Evolutionary conservation across 768 basidiomycete species (phyloP).

Genomic region (Mycena capillaripes): DNA sequence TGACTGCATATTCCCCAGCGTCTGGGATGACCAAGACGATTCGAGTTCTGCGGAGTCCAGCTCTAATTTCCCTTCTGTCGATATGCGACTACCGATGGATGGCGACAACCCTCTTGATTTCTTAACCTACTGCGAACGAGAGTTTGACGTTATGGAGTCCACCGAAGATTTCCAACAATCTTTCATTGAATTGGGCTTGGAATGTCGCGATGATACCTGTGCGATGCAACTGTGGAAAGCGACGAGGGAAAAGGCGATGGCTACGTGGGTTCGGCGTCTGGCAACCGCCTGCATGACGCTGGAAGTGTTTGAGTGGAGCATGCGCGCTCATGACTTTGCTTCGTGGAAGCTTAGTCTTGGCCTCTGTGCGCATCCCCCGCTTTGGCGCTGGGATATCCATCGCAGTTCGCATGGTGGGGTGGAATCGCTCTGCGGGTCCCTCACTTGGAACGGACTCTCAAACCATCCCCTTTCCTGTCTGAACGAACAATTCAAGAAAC

Average conservation of each 20-base stretch:
- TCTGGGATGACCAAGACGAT: not conserved
- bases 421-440: not conserved
- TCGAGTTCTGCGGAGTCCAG: too few species aligned
- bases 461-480: not conserved
- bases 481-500: not conserved
- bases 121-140: not conserved
- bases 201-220: not conserved
- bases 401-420: not conserved
- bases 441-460: conserved; percentile 18
- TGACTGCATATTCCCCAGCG: not conserved
- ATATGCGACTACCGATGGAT: not conserved
- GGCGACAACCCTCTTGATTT: not conserved
- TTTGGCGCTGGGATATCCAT: conserved; percentile 5
- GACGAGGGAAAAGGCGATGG: not conserved
- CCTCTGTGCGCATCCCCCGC: not conserved
- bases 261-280: not conserved
- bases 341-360: not conserved
- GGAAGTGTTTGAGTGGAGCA: conserved; percentile 21
- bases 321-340: not conserved
- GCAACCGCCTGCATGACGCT: not conserved
- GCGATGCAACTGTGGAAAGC: not conserved
- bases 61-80: too few species aligned
- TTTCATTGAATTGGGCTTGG: not conserved
- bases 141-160: not conserved
- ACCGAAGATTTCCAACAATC: not conserved